Evolutionary conservation across 495 filamentous ascomycete genomes (phyloP), one percentile per base, ranked within the genome.

Genomic region (Podospora pseudocomata): DNA sequence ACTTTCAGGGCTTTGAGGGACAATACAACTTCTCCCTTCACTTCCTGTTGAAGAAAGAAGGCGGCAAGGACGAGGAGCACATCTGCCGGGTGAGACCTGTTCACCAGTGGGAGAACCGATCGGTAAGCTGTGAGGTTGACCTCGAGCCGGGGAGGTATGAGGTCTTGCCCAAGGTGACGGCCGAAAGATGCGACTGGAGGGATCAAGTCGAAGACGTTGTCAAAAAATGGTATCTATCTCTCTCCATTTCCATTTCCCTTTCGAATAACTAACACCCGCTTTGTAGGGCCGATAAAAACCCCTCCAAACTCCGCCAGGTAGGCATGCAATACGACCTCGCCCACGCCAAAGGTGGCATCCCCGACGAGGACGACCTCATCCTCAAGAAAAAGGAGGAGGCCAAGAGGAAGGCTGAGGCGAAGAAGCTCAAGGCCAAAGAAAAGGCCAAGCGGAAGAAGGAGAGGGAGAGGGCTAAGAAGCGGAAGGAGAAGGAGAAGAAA

Each of bases 261-360:
- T 23, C 23, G 23, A 23, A 23, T 23, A 23, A 2, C 23, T 23
- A 23, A 23, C 23, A 23, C 1, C 1, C 23, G 23, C 23, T 23
- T 23, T 23, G 23, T 23, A 58, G 55, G 64, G 90, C 89, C 32
- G 81, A 85, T 54, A 75, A 76, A 1, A 84, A 86, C 28, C 88
- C 92, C 27, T 91, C 93, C 60, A 97, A 97, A 76, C 83, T 97
- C 3, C 85, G 93, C 2, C 88, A 90, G 67, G 88, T 94, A 20
- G 93, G 92, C 6, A 84, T 90, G 34, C 88, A 89, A 5, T 96
- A 96, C 67, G 94, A 97, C 73, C 79, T 94, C 11, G 92, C 93
- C 4, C 91, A 96, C 73, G 88, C 87, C 44, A 94, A 93, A 76
- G 90, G 89, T 18, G 84, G 89, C 23, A 81, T 90, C 28, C 81